Conservation (phyloP, 2,329 filamentous ascomycete genomes). For the Aspergillus glaucus region DNA sequence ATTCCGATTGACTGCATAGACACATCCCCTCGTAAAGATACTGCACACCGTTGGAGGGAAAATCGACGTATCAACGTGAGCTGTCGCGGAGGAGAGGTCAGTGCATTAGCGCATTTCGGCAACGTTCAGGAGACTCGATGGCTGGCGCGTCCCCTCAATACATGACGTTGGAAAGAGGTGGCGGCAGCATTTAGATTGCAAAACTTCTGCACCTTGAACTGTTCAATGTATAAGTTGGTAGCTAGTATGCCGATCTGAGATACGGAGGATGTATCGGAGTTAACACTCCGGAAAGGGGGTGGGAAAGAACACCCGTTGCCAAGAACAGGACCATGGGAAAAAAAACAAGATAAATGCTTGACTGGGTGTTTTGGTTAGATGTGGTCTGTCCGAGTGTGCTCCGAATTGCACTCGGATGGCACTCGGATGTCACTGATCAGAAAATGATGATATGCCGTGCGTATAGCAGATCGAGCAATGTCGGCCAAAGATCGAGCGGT, state of each 20-base stretch:
- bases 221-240: neutral
- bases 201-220: conserved; percentile 1
- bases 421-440: neutral
- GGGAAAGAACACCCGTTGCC: neutral
- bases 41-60: conserved; percentile 6
- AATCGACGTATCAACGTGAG: conserved; percentile 27
- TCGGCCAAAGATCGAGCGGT: neutral
- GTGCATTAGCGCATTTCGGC: conserved; percentile 6
- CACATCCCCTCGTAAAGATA: neutral
- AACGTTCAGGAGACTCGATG: conserved; percentile 5
- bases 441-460: neutral
- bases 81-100: conserved; percentile 15
- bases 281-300: neutral
- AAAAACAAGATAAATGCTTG: neutral
- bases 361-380: neutral
- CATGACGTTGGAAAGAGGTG: conserved; percentile 3
- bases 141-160: neutral
- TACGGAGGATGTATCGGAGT: too few relatives aligned
- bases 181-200: conserved; percentile 20
- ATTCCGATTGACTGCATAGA: neutral
- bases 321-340: neutral
- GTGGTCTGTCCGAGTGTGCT: neutral
- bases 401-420: too few relatives aligned
- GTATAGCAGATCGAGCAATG: neutral
- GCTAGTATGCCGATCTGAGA: neutral